Conservation (phyloP, 306 rosid species). For the Lotus japonicus region DNA sequence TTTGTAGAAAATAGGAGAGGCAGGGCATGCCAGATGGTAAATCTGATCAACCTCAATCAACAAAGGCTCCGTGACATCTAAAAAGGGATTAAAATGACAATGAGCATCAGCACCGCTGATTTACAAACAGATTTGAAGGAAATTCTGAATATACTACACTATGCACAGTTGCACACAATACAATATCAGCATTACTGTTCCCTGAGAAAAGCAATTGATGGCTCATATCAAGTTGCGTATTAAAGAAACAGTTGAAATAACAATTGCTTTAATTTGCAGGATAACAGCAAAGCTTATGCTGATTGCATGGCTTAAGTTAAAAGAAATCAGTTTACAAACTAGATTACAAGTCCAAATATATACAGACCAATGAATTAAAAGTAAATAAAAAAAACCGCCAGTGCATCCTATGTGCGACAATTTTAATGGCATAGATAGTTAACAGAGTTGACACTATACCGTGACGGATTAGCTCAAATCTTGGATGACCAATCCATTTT, state of each 20-base stretch:
- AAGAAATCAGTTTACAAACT: background rate
- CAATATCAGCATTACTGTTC: background rate
- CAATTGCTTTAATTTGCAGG: background rate
- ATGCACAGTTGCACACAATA: background rate
- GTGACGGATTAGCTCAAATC: conserved; percentile 96
- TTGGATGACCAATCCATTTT: conserved; percentile 93
- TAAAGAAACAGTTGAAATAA: conserved; percentile 1
- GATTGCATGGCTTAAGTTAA: background rate
- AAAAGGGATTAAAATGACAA: conserved; percentile 15
- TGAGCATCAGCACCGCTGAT: background rate
- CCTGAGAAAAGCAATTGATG: background rate
- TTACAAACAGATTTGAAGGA: conserved; percentile 6
- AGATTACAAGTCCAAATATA: background rate
- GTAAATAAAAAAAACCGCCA: background rate
- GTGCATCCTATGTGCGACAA: background rate
- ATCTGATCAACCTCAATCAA: conserved; percentile 90
- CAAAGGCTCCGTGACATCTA: conserved; percentile 89
- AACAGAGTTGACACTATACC: conserved; percentile 38
- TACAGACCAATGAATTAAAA: background rate
- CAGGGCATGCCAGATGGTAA: conserved; percentile 97
- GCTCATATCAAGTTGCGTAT: conserved; percentile 2
- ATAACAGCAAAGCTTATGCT: conserved; percentile 1
- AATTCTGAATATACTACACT: background rate
- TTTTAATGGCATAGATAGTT: background rate
- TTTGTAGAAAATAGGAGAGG: conserved; percentile 96